Evolutionary conservation across 495 filamentous ascomycete species (phyloP), one percentile per base, ranked within the genome.

Genomic region (Aspergillus wentii): DNA sequence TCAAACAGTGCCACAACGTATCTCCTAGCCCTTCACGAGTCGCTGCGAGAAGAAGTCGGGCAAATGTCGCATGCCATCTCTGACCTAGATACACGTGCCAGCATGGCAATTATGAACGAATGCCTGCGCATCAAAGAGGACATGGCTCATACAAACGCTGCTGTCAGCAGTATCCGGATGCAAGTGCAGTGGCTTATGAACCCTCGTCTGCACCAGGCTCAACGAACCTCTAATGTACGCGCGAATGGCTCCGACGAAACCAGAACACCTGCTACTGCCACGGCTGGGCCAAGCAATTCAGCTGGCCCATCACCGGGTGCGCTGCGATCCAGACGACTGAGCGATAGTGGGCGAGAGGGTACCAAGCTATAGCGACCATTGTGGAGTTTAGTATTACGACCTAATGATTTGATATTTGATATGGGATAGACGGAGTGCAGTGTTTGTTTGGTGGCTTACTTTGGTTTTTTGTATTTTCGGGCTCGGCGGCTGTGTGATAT

Each of bases 171-270:
- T 17, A 70, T 85, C 26, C 69, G 79, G 23, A 75, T 80, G 69
- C 82, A 86, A 46, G 61, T 86, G 10, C 79, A 84, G 37, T 85
- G 82, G 79, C 69, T 86, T 7, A 71, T 80, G 60, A 79, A 74
- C 22, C 68, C 78, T 8, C 70, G 77, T 8, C 56, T 80, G 41
- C 76, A 82, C 33, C 61, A 69, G 5, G 51, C 51, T 2, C 49
- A 63, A 13, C 51, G 64, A 14, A 33, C 54, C 8, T 42, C 46
- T 2, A 45, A 34, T 22, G 46, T 52, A 17, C 61, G 56, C 16
- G 30, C 51, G 27, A 54, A 49, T 31, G 31, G 47, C 5, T 34
- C 40, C 5, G 20, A 14, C 27, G 29, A 32, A 22, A 33, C 43
- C 5, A 54, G 37, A 44, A 33, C 8, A 49, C 40, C 26, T n/a